Base-by-base conservation (phyloP, 148 eudicot species). In the Diospyros kaki region DNA sequence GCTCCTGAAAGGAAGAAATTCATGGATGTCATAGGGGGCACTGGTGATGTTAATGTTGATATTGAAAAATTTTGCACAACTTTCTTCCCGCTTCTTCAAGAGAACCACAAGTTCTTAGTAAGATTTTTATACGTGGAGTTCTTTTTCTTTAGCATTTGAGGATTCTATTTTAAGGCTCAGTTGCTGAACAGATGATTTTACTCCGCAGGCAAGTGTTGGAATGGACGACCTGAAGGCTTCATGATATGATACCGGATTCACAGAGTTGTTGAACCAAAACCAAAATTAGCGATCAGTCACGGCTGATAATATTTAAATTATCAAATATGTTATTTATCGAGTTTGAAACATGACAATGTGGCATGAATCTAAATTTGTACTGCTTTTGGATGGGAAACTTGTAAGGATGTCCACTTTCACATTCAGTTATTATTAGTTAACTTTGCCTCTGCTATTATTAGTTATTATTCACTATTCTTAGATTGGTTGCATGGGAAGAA, bases 81-180 rank as follows among this genome's bases (percentile, higher is more conserved):
- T 42, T 93, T 93, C 82, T 79, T 90, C 28, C 91, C 98, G 0
- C 65, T 89, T 13, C 93, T 93, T 52, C 87, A 87, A 78, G 96
- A 90, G 80, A 93, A 89, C 83, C 96, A 93, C 83, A 89, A 81
- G 75, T 89, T 93, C 76, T 84, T 93, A 96, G 97, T 93, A 84
- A 78, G 75, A 71, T 52, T 12, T 66, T 11, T 38, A 13, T 28
- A 44, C 14, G 18, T 10, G 39, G 6, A 12, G n/a, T 6, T 66
- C 9, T 3, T 61, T 28, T 5, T 55, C 17, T 70, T 39, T 72
- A 9, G 8, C 15, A 15, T 12, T 40, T 55, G n/a, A 11, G 11
- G 4, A 55, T 38, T 13, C 0, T 5, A 39, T 61, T 2, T n/a
- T 13, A 17, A 48, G 5, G 48, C 11, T 50, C 48, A 5, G 66